Evolutionary conservation across 495 filamentous ascomycete genomes (phyloP), one percentile per base, ranked within the genome.

Genomic region (Talaromyces liani): DNA sequence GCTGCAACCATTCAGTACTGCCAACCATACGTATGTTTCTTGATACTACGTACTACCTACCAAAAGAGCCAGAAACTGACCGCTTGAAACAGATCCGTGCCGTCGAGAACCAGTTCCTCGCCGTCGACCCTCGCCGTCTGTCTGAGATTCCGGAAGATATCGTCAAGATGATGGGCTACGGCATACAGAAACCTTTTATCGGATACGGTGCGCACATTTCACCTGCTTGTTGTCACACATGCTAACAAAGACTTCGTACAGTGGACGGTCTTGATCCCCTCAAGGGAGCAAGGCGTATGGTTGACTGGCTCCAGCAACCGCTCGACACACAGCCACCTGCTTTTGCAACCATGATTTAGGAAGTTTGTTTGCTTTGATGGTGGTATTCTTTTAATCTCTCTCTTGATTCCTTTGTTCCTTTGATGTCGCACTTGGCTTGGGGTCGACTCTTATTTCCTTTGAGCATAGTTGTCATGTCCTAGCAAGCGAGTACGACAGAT

Each of bases 21-120:
- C 14, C 33, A 60, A 29, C 57, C 57, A 59, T 59, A 59, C 31
- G 57, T 59, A 59, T 20, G 57, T 24, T 24, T 24, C 22, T 24
- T 24, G 22, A 24, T 59, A 4, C 57, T 36, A 24, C 3, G 4
- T 12, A 29, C 29, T 36, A 24, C 3, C 6, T 12, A 29, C 29
- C 5, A 8, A 27, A 27, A 27, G 27, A 0, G 24, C 16, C 25
- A 33, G n/a, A 29, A 6, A 57, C 54, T 29, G 24, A 18, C 10
- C 18, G 22, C 6, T 25, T 27, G 25, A 18, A 34, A 36, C 56
- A 59, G 57, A 59, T 59, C 7, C 57, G 57, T 36, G 29, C 57
- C 31, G 57, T 36, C 20, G 57, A 59, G 34, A 59, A 59, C 57
- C 57, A 59, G 8, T 59, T 59, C 31, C 57, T 59, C 57, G 57